phyloP scores from a whole-genome alignment of 768 basidiomycete species.

The Amanita rubescens region DNA sequence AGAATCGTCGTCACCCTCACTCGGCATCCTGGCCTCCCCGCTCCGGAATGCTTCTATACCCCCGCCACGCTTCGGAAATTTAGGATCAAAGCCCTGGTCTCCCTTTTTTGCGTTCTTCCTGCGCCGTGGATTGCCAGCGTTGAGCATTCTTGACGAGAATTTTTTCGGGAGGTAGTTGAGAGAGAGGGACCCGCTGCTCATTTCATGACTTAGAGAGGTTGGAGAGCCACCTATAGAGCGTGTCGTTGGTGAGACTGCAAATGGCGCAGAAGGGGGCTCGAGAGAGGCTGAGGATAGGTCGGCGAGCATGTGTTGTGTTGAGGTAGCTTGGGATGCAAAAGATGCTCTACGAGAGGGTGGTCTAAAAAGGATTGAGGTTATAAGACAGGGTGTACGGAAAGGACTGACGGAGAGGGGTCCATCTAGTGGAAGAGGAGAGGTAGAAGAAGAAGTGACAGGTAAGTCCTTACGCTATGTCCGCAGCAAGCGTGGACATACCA shows the following conservation, averaged over 20 bases:
- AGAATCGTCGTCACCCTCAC: slow-evolving; percentile 39
- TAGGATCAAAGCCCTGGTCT: slow-evolving; percentile 18
- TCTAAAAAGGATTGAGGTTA: neutral
- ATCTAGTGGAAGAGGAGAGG: neutral
- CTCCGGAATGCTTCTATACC: slow-evolving; percentile 57
- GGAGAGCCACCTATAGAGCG: neutral
- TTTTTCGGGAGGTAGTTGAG: slow-evolving; percentile 75
- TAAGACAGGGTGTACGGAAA: neutral
- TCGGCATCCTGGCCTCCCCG: slow-evolving; percentile 45
- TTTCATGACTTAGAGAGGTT: slow-evolving; percentile 26
- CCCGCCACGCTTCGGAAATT: slow-evolving; percentile 56
- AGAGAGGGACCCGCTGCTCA: slow-evolving; percentile 51
- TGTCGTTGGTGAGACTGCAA: neutral
- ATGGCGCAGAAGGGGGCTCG: neutral
- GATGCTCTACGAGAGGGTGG: neutral
- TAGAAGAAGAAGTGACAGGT: neutral
- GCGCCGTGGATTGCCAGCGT: slow-evolving; percentile 30
- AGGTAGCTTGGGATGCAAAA: neutral
- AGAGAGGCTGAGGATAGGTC: neutral
- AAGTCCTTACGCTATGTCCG: neutral
- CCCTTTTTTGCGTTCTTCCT: slow-evolving; percentile 24
- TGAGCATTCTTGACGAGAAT: slow-evolving; percentile 45
- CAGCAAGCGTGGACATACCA: neutral
- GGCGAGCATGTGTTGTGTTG: neutral
- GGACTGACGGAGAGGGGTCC: slow-evolving; percentile 2